Evolutionary conservation across 805 yeast species (phyloP), one percentile per base, ranked within the genome.

Genomic region (Maudiozyma turicensis): DNA sequence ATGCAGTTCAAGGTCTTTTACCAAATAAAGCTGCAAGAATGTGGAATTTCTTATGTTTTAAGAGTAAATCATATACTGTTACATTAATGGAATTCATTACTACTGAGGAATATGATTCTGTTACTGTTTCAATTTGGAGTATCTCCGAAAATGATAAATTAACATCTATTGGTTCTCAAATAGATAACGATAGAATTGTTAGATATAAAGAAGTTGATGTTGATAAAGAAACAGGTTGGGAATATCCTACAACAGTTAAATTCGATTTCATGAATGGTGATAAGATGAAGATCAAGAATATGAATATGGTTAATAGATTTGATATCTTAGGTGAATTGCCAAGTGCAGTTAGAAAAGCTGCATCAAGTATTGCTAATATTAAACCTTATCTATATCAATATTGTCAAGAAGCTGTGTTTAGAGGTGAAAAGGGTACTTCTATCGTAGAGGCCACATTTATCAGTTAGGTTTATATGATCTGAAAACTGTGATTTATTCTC

Each of bases 281-380:
- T 10, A 59, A 67, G 28, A 69, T 67, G 33, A 49, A 58, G 33
- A 61, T 61, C 39, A 86, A 87, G 46, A 61, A 69, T n/a, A 71
- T 87, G 56, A 66, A 66, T 28, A 67, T 84, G 49, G 80, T 84
- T 45, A 95, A 84, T 67, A 78, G 91, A 56, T 88, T 86, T 52
- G 95, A 88, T 63, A 93, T 87, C 49, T 81, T 88, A 88, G 83
- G 86, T 37, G 95, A 88, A 67, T 78, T 87, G 51, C 95, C 96
- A 3, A 78, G 76, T 55, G 81, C 86, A 59, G 86, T 88, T 54
- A 86, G 82, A 69, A 79, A 78, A 52, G 77, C 86, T 46, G 95
- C 84, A 35, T 76, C 84, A 53, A 89, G 87, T 38, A 84, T 86
- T 47, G 86, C 88, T 3, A 93, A 95, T 41, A 77, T 93, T 38